phyloP scores from a whole-genome alignment of 164 flowering plant genomes.

The Aristolochia contorta region DNA sequence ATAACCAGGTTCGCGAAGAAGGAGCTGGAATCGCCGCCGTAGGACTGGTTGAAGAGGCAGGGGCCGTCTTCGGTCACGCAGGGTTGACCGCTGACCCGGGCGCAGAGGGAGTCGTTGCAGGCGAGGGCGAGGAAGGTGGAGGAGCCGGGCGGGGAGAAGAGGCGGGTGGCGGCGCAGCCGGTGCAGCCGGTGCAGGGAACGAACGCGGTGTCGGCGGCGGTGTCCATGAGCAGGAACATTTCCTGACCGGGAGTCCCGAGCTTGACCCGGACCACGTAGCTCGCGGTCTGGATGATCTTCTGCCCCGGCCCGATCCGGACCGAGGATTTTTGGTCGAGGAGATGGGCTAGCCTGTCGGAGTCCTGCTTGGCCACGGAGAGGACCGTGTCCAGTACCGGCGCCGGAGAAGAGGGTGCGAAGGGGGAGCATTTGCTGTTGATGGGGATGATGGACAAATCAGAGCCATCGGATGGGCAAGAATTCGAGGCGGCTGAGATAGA shows the following conservation, averaged over 20 bases:
- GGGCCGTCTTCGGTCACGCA: slow-evolving; percentile 41
- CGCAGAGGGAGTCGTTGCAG: slow-evolving; percentile 57
- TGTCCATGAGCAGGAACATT: slow-evolving; percentile 87
- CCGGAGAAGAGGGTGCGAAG: slow-evolving; percentile 36
- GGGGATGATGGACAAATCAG: slow-evolving; percentile 58
- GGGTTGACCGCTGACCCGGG: slow-evolving; percentile 44
- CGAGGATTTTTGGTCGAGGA: slow-evolving; percentile 31
- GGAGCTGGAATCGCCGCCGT: slow-evolving; percentile 74
- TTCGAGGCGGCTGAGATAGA: slow-evolving; percentile 15
- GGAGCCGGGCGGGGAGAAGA: slow-evolving; percentile 45
- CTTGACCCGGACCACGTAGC: slow-evolving; percentile 62
- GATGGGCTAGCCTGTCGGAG: slow-evolving; percentile 44
- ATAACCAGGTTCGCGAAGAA: slow-evolving; percentile 52
- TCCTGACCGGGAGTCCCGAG: slow-evolving; percentile 81
- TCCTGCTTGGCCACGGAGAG: slow-evolving; percentile 71
- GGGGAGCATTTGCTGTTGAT: slow-evolving; percentile 80
- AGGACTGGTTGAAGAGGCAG: slow-evolving; percentile 68
- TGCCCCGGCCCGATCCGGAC: slow-evolving; percentile 71
- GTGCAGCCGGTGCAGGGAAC: slow-evolving; percentile 67
- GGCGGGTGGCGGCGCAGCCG: slow-evolving; percentile 39
- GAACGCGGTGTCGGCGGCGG: slow-evolving; percentile 71
- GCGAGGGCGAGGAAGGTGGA: slow-evolving; percentile 36
- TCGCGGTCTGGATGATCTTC: slow-evolving; percentile 47
- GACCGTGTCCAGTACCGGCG: slow-evolving; percentile 44
- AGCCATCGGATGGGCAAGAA: slow-evolving; percentile 38